phyloP scores from a whole-genome alignment of 257 asterid species.

The Fraxinus excelsior region DNA sequence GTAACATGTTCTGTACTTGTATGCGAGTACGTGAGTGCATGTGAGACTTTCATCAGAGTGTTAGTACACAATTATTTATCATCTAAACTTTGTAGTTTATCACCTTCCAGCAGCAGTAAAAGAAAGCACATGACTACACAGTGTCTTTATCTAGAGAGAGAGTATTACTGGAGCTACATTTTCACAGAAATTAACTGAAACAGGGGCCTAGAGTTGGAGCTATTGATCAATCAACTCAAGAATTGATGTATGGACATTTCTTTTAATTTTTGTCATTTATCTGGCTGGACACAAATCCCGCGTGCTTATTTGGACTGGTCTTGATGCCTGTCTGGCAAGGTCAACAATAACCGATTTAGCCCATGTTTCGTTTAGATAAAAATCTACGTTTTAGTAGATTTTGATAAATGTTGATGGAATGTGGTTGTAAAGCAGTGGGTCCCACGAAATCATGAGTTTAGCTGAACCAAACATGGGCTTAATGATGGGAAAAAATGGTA shows the following conservation, averaged over 20 bases:
- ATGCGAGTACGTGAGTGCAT: not conserved
- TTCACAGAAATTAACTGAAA: not conserved
- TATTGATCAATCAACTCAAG: not conserved
- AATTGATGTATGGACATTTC: not conserved
- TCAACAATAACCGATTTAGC: constrained; percentile 2
- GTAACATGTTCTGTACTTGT: not conserved
- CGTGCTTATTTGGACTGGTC: not conserved
- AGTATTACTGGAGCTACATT: not conserved
- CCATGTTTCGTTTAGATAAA: too few relatives aligned
- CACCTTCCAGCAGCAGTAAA: not conserved
- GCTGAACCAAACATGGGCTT: too few relatives aligned
- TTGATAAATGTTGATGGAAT: too few relatives aligned
- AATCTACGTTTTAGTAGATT: too few relatives aligned
- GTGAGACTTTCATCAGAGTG: not conserved
- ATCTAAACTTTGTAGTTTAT: not conserved
- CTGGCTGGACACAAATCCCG: not conserved
- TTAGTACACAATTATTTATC: not conserved
- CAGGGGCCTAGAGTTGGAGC: not conserved
- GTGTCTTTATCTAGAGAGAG: not conserved
- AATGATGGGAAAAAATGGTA: constrained; percentile 18
- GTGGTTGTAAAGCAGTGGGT: too few relatives aligned
- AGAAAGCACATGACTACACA: not conserved
- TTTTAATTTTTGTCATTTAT: not conserved
- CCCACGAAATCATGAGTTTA: too few relatives aligned
- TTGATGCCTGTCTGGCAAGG: constrained; percentile 1